Evolutionary conservation across 108 stramenopile genomes (phyloP), one percentile per base, ranked within the genome.

Genomic region (Cyclotella atomus): DNA sequence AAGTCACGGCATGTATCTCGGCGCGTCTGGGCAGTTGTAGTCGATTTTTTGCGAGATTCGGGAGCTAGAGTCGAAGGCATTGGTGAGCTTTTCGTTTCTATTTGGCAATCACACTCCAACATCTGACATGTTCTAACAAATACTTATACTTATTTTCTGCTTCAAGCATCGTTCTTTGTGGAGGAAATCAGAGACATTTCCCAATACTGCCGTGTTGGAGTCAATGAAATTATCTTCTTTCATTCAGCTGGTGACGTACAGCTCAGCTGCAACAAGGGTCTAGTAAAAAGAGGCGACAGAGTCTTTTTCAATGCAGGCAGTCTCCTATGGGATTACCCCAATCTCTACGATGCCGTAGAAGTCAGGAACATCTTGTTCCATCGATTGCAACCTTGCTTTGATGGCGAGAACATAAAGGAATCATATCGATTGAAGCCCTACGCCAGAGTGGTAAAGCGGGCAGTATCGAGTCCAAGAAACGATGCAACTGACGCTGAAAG

Each of bases 261-360:
- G 60, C 54, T 76, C 28, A 90, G 89, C 28, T 91, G 91, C 70
- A 84, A 93, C 65, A 74, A 83, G 34, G 91, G 91, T 2, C 54
- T 46, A 14, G 68, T 95, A 9, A 76, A 64, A 54, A 66, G 75
- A 24, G 91, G 91, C 0, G 94, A 95, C 73, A 77, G 64, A 50
- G 91, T 95, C 2, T 89, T 95, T 38, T 91, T 95, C 77, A 95
- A 95, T 71, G 94, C 85, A 28, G 94, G 94, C n/a, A 82, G 79
- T 9, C 65, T 95, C 46, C 59, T 93, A 24, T 90, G 87, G 85
- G 84, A 88, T 23, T 82, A 82, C 61, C 83, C 82, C 7, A 68
- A 78, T 30, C 63, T 84, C n/a, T 65, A 75, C 54, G 62, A 73
- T 55, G 43, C 63, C 14, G 72, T 73, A 8, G 66, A 72, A 24